Base-by-base conservation (phyloP, 2,329 filamentous ascomycete species). In the Calonectria montana region DNA sequence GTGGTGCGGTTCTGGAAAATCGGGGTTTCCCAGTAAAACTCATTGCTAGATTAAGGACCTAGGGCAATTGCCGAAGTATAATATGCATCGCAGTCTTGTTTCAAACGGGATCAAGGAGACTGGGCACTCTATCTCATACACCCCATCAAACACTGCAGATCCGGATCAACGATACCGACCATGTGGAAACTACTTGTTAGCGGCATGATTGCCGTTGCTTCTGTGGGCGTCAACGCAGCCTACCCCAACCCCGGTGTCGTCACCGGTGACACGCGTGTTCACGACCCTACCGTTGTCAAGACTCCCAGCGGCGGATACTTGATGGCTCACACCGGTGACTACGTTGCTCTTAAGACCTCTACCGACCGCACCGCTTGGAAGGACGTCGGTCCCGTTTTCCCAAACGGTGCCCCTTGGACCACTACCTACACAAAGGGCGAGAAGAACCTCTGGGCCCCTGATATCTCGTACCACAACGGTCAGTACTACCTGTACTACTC, bases 361-460 rank as follows among this genome's bases (percentile, higher is more conserved):
- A 57, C 53, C 31, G 53, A 57, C 53, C 53, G 53, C 31, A 57
- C 53, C n/a, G 31, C 53, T 37, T 57, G 53, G 53, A 57, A 57
- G 31, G 53, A 57, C 13, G 53, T 13, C 13, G 53, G 53, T 25
- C n/a, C 53, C 10, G 53, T 39, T 57, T 57, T 57, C 53, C 53
- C 53, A 23, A 57, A 57, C 31, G 53, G 53, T 37, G 53, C 53
- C 31, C 21, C 53, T 39, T 57, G 53, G 53, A 57, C 53, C 31
- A 57, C 53, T 18, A 3, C 76, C 18, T 82, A 82, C 55, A 81
- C 80, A 29, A 69, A 71, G 3, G 80, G 79, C 31, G 79, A 77
- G 1, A 74, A 71, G 69, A 82, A 82, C 47, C 81, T 82, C 39
- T 85, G 71, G 88, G 90, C 91, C 0, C 91, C 91, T 0, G 90